Evolutionary conservation across 441 rosid genomes (phyloP).

Genomic region (Gossypium davidsonii): DNA sequence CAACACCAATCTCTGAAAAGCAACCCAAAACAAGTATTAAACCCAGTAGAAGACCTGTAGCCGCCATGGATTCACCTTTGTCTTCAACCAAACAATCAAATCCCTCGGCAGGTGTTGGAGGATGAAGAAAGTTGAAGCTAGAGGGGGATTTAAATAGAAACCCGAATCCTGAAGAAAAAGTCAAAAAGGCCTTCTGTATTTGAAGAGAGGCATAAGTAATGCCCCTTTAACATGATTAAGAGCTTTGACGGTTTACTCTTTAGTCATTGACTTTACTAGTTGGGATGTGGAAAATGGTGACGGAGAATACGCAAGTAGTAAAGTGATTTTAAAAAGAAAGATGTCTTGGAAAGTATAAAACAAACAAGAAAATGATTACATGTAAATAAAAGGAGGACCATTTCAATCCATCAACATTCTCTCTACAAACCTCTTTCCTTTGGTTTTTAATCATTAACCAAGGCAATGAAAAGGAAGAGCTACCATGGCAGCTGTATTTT

Average conservation of each 20-base stretch:
- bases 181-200: background rate
- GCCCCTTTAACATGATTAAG: background rate
- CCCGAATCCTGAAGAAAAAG: background rate
- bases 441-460: no score
- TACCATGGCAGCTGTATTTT: no score
- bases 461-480: no score
- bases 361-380: no score
- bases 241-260: background rate
- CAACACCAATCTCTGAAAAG: background rate
- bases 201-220: background rate
- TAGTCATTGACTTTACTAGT: background rate
- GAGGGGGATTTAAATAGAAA: background rate
- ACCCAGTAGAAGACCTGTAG: background rate
- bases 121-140: background rate
- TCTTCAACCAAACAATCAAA: no score
- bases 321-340: no score
- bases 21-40: background rate
- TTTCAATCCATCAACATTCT: no score
- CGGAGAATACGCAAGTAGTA: no score
- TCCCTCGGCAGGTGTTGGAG: no score
- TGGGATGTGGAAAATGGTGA: background rate
- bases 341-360: no score
- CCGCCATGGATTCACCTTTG: background rate
- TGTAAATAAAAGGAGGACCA: no score
- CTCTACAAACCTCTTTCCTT: no score